Conservation (phyloP, 805 yeast genomes). For the Suhomyces vadensis region DNA sequence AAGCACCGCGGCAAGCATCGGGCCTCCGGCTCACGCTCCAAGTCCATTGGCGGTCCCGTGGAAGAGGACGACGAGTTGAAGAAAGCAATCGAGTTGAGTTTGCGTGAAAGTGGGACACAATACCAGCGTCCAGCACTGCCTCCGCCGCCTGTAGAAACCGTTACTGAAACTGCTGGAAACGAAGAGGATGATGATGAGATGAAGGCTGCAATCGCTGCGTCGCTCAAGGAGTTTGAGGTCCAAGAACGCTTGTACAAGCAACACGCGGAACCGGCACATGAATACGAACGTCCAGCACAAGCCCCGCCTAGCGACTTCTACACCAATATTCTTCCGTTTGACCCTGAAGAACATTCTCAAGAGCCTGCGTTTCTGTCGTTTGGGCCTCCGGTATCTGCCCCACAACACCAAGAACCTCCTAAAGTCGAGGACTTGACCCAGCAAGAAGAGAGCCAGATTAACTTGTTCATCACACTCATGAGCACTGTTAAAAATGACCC, state of each 20-base stretch:
- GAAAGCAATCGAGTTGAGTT: constrained; percentile 75
- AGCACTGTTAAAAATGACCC: constrained; percentile 50
- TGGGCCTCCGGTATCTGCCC: constrained; percentile 9
- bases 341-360: constrained; percentile 4
- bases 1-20: constrained; percentile 43
- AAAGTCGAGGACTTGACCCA: constrained; percentile 45
- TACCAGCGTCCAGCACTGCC: constrained; percentile 13
- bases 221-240: constrained; percentile 68
- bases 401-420: constrained; percentile 3
- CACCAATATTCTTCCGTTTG: constrained; percentile 27
- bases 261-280: constrained; percentile 9
- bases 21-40: neutral
- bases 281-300: constrained; percentile 11
- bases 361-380: neutral
- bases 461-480: constrained; percentile 68
- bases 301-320: constrained; percentile 34
- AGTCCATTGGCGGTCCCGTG: constrained; percentile 11
- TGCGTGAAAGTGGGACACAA: constrained; percentile 50
- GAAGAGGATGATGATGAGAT: constrained; percentile 81
- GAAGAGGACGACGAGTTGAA: constrained; percentile 72
- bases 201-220: constrained; percentile 93
- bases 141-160: constrained; percentile 15
- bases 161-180: constrained; percentile 34
- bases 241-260: constrained; percentile 22
- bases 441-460: constrained; percentile 68